Base-by-base conservation (phyloP, 2,329 filamentous ascomycete species). In the Epichloe scottii region DNA sequence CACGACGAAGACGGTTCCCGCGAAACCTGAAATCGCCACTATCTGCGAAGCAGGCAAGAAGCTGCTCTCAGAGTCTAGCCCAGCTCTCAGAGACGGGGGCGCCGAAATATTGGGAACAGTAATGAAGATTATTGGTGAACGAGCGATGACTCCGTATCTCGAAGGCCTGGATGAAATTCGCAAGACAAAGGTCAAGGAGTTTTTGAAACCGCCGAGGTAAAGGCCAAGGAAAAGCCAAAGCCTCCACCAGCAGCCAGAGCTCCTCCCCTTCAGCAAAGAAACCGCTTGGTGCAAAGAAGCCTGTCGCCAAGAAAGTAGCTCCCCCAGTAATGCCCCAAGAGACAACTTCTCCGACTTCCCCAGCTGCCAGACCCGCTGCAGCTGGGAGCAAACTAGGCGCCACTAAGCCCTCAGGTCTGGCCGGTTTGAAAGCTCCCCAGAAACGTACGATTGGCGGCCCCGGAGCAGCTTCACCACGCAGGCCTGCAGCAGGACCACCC, bases 41-140 rank as follows among this genome's bases (percentile, higher is more conserved):
- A 89, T 97, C 50, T 87, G 89, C n/a, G 93, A 97, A 60, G 79
- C 82, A 1, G 84, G 82, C 30, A 96, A 91, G 62, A 97, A 95
- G 67, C 73, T 97, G 7, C 75, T 98, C 15, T 84, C 90, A 0
- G 93, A 98, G 64, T 91, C 88, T 0, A 90, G 84, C 58, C 90
- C 94, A 59, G 84, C 78, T 3, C 80, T 95, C 53, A 82, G 93
- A 68, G 85, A 91, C 46, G 89, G 89, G 33, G 93, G 90, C 65
- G 90, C 90, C 14, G 93, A 98, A 66, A 83, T 93, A 35, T 73
- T 98, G 3, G 93, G 94, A 56, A 95, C 90, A 0, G 68, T 98
- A 47, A 97, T 96, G 93, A 98, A 97, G 71, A 97, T 98, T 51
- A 87, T 97, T 71, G 91, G 93, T 41, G 94, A 98, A 67, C 82